These are phyloP conservation scores for Glycine soja DNA, from an alignment of 306 rosid species.

Conservation along the genomic window DNA sequence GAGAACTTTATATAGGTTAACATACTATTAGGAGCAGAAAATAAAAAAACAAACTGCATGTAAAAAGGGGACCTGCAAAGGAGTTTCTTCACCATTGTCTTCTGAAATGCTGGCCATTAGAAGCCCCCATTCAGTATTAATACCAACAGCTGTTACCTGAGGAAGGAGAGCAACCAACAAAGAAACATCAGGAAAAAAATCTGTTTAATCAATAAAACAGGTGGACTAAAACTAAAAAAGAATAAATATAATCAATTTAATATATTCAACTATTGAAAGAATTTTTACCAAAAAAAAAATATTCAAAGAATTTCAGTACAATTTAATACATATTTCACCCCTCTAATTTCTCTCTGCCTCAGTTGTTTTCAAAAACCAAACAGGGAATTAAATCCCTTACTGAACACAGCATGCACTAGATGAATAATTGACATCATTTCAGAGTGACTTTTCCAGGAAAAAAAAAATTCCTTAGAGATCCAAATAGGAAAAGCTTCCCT, in stretches of 20 bases:
- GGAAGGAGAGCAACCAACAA: constrained; percentile 25
- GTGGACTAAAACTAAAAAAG: not conserved
- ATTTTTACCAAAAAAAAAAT: too few species aligned
- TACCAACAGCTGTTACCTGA: constrained; percentile 88
- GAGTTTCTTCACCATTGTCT: constrained; percentile 95
- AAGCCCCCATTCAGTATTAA: constrained; percentile 95
- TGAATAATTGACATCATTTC: constrained; percentile 11
- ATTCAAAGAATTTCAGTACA: not conserved
- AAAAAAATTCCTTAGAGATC: not conserved
- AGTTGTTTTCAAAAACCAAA: constrained; percentile 23
- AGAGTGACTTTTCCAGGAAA: not conserved
- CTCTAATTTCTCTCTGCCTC: constrained; percentile 19
- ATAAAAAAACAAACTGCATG: not conserved
- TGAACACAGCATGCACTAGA: constrained; percentile 34
- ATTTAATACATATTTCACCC: not conserved
- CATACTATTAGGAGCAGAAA: not conserved
- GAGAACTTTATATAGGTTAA: constrained; percentile 35
- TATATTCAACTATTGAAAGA: constrained; percentile 22
- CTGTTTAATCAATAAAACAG: constrained; percentile 31
- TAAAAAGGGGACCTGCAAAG: constrained; percentile 74
- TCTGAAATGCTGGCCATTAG: constrained; percentile 96
- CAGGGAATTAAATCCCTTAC: constrained; percentile 23
- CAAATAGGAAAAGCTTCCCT: not conserved
- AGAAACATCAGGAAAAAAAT: constrained; percentile 21
- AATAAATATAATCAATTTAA: constrained; percentile 30